A percentile compares a stretch with the other conserved stretches of the same genome.
phyloP scores from a whole-genome alignment of 2,329 filamentous ascomycete genomes.

The Sporothrix dimorphospora region DNA sequence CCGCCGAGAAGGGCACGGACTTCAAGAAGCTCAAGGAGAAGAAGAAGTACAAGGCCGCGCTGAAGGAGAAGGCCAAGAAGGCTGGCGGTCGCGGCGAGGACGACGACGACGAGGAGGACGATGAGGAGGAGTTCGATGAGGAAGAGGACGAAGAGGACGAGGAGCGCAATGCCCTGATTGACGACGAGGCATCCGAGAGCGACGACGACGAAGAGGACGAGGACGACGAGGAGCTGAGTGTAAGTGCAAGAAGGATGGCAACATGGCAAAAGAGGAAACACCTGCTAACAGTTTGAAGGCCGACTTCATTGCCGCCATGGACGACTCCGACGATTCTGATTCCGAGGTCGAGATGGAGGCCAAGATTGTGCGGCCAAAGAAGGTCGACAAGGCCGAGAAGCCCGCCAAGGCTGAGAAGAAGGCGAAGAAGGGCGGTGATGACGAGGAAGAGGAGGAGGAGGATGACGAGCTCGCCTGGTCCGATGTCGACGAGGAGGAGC shows the following conservation, averaged over 20 bases:
- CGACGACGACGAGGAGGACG: conserved; percentile 45
- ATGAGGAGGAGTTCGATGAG: conserved; percentile 44
- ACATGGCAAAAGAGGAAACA: conserved; percentile 30
- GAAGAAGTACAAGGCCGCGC: conserved; percentile 52
- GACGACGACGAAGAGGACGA: conserved; percentile 40
- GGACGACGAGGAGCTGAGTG: conserved; percentile 35
- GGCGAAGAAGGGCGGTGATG: conserved; percentile 46
- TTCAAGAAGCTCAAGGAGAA: conserved; percentile 56
- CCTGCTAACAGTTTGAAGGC: conserved; percentile 42
- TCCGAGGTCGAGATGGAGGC: conserved; percentile 78
- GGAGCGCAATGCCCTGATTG: conserved; percentile 36
- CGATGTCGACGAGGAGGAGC: conserved; percentile 73
- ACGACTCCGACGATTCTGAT: conserved; percentile 67
- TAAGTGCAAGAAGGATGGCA: conserved; percentile 20
- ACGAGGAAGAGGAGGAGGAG: conserved; percentile 67
- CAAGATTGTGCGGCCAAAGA: conserved; percentile 59
- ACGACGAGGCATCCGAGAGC: conserved; percentile 35
- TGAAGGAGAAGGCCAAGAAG: conserved; percentile 38
- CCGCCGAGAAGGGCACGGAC: conserved; percentile 58
- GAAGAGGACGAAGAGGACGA: conserved; percentile 44
- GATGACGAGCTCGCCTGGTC: conserved; percentile 88
- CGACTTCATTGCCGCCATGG: conserved; percentile 57
- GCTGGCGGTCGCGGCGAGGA: conserved; percentile 37
- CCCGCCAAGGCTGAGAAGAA: conserved; percentile 36
- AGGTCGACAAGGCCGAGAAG: conserved; percentile 36